phyloP scores from a whole-genome alignment of 129 eudicot species.

The Ambrosia trifida region DNA sequence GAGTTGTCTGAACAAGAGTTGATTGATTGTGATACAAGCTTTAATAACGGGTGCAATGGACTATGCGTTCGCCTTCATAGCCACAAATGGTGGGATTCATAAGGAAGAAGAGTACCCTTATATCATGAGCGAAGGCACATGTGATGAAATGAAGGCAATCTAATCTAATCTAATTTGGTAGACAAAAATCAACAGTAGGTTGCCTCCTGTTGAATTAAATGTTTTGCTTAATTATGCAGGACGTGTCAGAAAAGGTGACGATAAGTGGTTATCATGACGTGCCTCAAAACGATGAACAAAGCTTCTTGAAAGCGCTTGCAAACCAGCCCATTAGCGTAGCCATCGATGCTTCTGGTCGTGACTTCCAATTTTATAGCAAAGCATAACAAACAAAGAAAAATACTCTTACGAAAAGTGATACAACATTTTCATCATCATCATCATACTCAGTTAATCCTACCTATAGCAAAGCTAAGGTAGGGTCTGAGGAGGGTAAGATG shows the following conservation, averaged over 20 bases:
- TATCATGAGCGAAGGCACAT: constrained; percentile 92
- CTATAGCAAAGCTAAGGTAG: too few species aligned
- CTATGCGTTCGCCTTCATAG: constrained; percentile 71
- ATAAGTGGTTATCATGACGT: constrained; percentile 83
- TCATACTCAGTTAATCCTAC: too few species aligned
- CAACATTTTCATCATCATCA: too few species aligned
- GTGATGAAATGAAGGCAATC: constrained; percentile 65
- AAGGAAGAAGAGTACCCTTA: constrained; percentile 94
- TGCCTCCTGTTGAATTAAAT: neutral
- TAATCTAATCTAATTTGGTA: neutral
- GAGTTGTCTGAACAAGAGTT: constrained; percentile 79
- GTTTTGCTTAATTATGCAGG: constrained; percentile 41
- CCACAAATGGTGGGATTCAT: constrained; percentile 65
- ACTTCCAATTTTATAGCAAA: constrained; percentile 77
- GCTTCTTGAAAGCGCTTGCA: constrained; percentile 86
- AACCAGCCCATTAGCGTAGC: constrained; percentile 87
- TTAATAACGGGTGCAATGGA: constrained; percentile 86
- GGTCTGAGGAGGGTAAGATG: too few species aligned
- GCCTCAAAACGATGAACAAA: constrained; percentile 69
- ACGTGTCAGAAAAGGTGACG: constrained; percentile 55
- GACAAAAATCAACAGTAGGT: neutral
- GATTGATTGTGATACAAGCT: constrained; percentile 72
- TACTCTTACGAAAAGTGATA: too few species aligned
- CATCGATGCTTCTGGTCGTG: constrained; percentile 90
- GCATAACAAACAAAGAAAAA: too few species aligned